These are phyloP conservation scores for Rhynchosporium agropyri DNA, from an alignment of 2,329 filamentous ascomycete genomes.

Conservation along the genomic window DNA sequence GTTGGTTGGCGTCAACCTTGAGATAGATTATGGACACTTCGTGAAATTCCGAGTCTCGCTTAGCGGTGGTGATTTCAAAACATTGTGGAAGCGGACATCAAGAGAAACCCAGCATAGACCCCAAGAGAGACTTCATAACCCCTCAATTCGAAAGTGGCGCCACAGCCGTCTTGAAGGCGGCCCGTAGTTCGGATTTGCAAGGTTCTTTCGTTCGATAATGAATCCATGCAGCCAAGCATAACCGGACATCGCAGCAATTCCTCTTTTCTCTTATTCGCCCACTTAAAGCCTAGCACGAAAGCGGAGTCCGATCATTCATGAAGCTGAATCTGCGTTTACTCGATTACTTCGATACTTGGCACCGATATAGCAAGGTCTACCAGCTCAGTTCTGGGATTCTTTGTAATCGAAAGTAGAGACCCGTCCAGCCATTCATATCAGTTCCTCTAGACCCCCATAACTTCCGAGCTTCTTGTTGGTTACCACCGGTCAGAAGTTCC, in stretches of 20 bases:
- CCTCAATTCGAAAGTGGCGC: background rate
- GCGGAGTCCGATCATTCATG: background rate
- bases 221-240: slow-evolving; percentile 7
- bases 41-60: no score
- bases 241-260: background rate
- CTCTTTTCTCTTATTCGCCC: background rate
- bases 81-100: background rate
- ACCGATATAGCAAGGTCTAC: no score
- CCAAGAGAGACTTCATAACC: background rate
- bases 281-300: background rate
- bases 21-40: no score
- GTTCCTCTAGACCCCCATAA: no score
- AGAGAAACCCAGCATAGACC: background rate
- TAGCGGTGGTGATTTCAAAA: background rate
- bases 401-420: no score
- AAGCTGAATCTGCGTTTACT: background rate
- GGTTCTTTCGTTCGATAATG: background rate
- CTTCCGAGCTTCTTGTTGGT: no score
- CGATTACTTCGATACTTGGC: no score
- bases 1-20: no score
- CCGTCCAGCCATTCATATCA: no score
- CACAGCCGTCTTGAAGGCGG: background rate
- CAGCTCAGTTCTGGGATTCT: no score
- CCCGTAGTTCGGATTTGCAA: background rate
- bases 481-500: no score